Evolutionary conservation across 805 yeast genomes (phyloP).

Genomic region (Metschnikowia peoriensis): DNA sequence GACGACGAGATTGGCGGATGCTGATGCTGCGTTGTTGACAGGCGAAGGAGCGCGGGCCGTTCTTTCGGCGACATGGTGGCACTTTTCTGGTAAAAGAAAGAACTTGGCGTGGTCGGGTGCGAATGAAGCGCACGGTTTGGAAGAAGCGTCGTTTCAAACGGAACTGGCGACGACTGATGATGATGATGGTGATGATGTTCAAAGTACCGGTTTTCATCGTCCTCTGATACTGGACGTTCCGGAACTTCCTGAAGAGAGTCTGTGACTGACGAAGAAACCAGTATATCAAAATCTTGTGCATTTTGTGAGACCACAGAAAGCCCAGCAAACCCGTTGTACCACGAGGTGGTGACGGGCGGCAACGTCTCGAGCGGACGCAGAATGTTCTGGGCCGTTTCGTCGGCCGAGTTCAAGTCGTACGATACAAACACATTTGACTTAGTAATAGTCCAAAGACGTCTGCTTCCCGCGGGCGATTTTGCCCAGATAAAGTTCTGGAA

Average conservation of each 20-base stretch:
- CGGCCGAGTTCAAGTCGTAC: constrained; percentile 28
- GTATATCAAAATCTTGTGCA: constrained; percentile 38
- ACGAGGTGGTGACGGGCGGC: constrained; percentile 50
- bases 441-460: constrained; percentile 40
- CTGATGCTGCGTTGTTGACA: constrained; percentile 12
- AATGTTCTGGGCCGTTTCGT: constrained; percentile 23
- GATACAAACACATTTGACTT: constrained; percentile 39
- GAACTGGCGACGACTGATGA: constrained; percentile 1
- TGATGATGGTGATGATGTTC: not conserved
- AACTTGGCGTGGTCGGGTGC: constrained; percentile 3
- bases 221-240: not conserved
- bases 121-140: constrained; percentile 4
- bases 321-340: constrained; percentile 53
- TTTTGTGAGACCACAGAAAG: constrained; percentile 54
- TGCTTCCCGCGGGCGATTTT: constrained; percentile 18
- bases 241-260: not conserved
- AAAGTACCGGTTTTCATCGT: constrained; percentile 1
- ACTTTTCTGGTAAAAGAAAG: constrained; percentile 5
- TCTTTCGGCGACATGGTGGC: constrained; percentile 7
- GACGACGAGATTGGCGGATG: constrained; percentile 6
- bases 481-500: constrained; percentile 45
- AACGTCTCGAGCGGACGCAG: constrained; percentile 48
- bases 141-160: constrained; percentile 1
- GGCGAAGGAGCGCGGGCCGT: constrained; percentile 12
- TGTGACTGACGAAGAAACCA: not conserved